Percentiles rank a stretch among this genome's conserved stretches.
Conservation (phyloP, 1,284 basidiomycete genomes). For the Caloboletus firmus region DNA sequence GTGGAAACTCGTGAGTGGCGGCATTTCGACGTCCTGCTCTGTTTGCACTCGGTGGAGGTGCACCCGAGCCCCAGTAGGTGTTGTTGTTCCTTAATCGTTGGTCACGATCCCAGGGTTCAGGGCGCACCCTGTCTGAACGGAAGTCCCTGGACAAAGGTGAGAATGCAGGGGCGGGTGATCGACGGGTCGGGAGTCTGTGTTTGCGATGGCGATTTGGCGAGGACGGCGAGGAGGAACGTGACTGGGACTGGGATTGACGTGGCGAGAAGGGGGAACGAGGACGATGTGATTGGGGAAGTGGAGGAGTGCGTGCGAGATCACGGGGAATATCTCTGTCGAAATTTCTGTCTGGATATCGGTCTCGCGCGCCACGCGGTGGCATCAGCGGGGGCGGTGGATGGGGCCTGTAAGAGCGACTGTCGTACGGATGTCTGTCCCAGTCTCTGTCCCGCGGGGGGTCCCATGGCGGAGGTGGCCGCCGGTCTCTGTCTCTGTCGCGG, state of each 20-base stretch:
- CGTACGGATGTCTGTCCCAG: slow-evolving; percentile 25
- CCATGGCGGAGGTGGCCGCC: slow-evolving; percentile 22
- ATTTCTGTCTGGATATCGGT: slow-evolving; percentile 24
- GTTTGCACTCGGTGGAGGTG: slow-evolving; percentile 9
- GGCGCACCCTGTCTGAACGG: slow-evolving; percentile 34
- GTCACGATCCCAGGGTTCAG: slow-evolving; percentile 31
- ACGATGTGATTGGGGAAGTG: slow-evolving; percentile 29
- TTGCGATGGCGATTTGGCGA: slow-evolving; percentile 38
- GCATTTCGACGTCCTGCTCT: slow-evolving; percentile 9
- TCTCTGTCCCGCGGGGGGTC: slow-evolving; percentile 25
- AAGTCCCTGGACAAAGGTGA: slow-evolving; percentile 38
- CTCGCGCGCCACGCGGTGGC: slow-evolving; percentile 19
- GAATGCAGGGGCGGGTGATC: slow-evolving; percentile 38
- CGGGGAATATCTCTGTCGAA: slow-evolving; percentile 30
- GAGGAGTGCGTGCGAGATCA: slow-evolving; percentile 33
- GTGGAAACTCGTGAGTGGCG: slow-evolving; percentile 7
- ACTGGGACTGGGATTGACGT: slow-evolving; percentile 18
- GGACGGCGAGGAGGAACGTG: slow-evolving; percentile 33
- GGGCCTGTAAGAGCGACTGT: slow-evolving; percentile 22
- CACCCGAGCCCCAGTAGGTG: slow-evolving; percentile 10
- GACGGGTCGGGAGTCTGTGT: slow-evolving; percentile 45
- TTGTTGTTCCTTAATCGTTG: slow-evolving; percentile 20
- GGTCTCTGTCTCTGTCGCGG: slow-evolving; percentile 28
- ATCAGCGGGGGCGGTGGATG: slow-evolving; percentile 7
- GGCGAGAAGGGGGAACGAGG: slow-evolving; percentile 25